Evolutionary conservation across 2,329 filamentous ascomycete species (phyloP), one percentile per base, ranked within the genome.

Genomic region (Penicillium palitans): DNA sequence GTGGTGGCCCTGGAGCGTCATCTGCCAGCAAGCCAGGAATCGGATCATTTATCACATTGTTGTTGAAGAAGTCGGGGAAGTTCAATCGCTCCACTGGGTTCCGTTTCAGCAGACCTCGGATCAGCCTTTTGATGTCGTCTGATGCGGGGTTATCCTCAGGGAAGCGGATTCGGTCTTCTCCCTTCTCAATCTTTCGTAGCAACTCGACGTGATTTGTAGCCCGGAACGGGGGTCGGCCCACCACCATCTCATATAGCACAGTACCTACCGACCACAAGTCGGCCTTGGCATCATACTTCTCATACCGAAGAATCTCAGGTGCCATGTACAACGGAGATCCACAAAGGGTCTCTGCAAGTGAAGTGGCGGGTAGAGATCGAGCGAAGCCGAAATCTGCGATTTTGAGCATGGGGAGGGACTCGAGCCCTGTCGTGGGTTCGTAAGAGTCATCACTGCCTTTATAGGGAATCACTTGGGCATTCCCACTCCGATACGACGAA

Each of bases 311-410:
- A 63, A 99, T 99, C 78, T 99, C 95, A 4, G 95, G 95, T 0
- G 95, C 95, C 95, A 99, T 99, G 79, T 99, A 99, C 27, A 99
- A 81, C 10, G 95, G 95, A 13, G 95, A 98, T 19, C 95, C 95
- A 74, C 95, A 99, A 0, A 99, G 85, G 0, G 95, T 99, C 74
- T 99, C 95, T 12, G 95, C 95, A 62, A 99, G 83, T 6, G 93
- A 93, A 0, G 93, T 96, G 8, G 90, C 87, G 2, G 95, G 93
- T 49, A 99, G 80, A 55, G 96, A 91, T 56, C 95, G 87, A 56
- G 95, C 95, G 73, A 99, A 99, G n/a, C 95, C 95, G 72, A 99
- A 99, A 78, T 99, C 95, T 57, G 95, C 95, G 67, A 99, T 88
- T 79, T 99, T 99, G 60, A 99, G 85, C 89, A 98, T 96, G 5